These are phyloP conservation scores for Apiospora arundinis DNA, from an alignment of 2,329 filamentous ascomycete genomes.

Conservation along the genomic window DNA sequence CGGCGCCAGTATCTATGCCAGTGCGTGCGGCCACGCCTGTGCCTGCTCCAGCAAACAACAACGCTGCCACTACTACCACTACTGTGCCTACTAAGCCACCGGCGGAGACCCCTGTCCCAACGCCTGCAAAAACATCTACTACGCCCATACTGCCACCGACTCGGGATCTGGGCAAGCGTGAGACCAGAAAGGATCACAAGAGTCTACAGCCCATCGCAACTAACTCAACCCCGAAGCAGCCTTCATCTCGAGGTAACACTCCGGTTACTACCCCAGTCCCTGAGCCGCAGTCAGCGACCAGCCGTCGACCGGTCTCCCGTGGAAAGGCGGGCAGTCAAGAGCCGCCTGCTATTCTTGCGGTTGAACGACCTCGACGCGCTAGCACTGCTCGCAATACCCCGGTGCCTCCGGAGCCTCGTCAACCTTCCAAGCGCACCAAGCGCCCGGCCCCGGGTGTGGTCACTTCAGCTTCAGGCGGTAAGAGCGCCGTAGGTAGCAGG, in stretches of 20 bases:
- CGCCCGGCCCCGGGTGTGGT: slow-evolving; percentile 76
- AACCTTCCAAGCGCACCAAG: slow-evolving; percentile 65
- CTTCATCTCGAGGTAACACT: slow-evolving; percentile 37
- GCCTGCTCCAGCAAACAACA: slow-evolving; percentile 43
- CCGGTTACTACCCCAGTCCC: slow-evolving; percentile 44
- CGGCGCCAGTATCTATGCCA: slow-evolving; percentile 30
- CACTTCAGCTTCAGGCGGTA: slow-evolving; percentile 66
- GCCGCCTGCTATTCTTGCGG: slow-evolving; percentile 54
- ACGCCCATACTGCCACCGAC: slow-evolving; percentile 46
- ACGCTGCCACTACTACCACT: slow-evolving; percentile 44
- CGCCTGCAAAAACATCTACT: slow-evolving; percentile 41
- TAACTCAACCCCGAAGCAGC: slow-evolving; percentile 35
- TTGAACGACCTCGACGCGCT: slow-evolving; percentile 60
- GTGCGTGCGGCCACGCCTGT: slow-evolving; percentile 46
- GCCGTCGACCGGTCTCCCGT: slow-evolving; percentile 57
- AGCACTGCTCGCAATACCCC: slow-evolving; percentile 66
- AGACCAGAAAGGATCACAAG: slow-evolving; percentile 54
- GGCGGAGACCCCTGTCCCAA: slow-evolving; percentile 51
- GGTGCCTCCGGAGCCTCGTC: slow-evolving; percentile 50
- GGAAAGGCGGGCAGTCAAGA: slow-evolving; percentile 61
- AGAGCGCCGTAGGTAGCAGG: slow-evolving; percentile 73
- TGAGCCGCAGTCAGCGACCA: slow-evolving; percentile 41
- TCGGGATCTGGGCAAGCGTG: slow-evolving; percentile 46
- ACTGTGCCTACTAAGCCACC: slow-evolving; percentile 43
- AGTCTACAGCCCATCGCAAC: slow-evolving; percentile 37